Evolutionary conservation across 345 rosid genomes (phyloP).

Genomic region (Salix udensis): DNA sequence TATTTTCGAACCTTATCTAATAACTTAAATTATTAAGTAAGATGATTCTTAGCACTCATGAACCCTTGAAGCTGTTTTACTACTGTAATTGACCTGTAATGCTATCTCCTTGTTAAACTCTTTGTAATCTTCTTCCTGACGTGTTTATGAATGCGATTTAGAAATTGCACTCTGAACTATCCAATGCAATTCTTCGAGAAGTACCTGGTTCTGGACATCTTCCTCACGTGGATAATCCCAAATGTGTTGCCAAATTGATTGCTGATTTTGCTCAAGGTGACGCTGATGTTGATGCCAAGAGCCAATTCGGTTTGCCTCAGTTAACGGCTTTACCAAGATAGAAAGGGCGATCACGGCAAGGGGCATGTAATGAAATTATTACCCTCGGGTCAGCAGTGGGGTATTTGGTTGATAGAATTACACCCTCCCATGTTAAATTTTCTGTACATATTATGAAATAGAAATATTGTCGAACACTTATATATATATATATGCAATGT

Average conservation of each 20-base stretch:
- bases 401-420: background rate
- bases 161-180: slow-evolving; percentile 69
- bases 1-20: too few species aligned
- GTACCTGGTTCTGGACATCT: slow-evolving; percentile 84
- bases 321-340: background rate
- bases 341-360: background rate
- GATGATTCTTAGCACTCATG: background rate
- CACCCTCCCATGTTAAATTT: background rate
- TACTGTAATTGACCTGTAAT: background rate
- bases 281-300: background rate
- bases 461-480: background rate
- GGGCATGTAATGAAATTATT: background rate
- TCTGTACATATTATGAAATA: background rate
- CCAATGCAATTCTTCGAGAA: slow-evolving; percentile 56
- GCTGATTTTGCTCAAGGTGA: slow-evolving; percentile 40
- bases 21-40: too few species aligned
- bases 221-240: slow-evolving; percentile 84
- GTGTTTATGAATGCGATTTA: slow-evolving; percentile 23
- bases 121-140: background rate
- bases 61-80: background rate
- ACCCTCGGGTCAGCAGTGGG: background rate
- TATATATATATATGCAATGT: background rate
- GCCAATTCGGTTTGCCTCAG: background rate
- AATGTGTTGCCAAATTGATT: slow-evolving; percentile 51
- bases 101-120: background rate